A percentile compares a stretch with the other conserved stretches of the same genome.
These are phyloP conservation scores for Trypethelium eluteriae DNA, from an alignment of 495 filamentous ascomycete genomes.

Conservation along the genomic window DNA sequence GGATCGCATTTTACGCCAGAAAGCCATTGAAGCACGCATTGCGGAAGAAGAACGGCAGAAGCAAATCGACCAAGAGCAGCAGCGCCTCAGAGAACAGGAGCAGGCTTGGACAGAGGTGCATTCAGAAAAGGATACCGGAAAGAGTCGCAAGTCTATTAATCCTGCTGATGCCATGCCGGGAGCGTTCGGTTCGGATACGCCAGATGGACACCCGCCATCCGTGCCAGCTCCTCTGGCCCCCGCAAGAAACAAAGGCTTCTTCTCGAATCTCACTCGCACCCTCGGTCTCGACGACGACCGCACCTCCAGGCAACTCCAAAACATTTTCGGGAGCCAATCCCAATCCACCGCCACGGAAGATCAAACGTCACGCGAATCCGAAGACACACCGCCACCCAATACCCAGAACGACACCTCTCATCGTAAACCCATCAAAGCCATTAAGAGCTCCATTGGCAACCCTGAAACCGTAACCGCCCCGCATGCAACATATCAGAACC, in stretches of 20 bases:
- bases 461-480: constrained; percentile 29
- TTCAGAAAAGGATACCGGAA: constrained; percentile 19
- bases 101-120: not conserved
- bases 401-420: constrained; percentile 31
- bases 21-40: constrained; percentile 74
- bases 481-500: constrained; percentile 50
- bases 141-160: constrained; percentile 43
- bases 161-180: constrained; percentile 29
- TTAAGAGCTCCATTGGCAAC: constrained; percentile 18
- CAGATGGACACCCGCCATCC: not conserved
- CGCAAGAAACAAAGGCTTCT: not conserved
- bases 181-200: constrained; percentile 23
- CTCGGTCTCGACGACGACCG: not conserved
- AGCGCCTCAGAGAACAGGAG: constrained; percentile 49
- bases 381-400: constrained; percentile 41
- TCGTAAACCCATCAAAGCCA: constrained; percentile 18
- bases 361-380: not conserved
- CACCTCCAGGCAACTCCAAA: not conserved
- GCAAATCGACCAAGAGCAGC: constrained; percentile 66
- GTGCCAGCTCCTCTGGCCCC: not conserved
- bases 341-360: not conserved
- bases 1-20: constrained; percentile 76
- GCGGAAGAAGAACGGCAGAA: constrained; percentile 73
- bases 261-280: not conserved
- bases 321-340: not conserved